phyloP scores from a whole-genome alignment of 2,329 filamentous ascomycete genomes.

The Akanthomyces uredinophilus region DNA sequence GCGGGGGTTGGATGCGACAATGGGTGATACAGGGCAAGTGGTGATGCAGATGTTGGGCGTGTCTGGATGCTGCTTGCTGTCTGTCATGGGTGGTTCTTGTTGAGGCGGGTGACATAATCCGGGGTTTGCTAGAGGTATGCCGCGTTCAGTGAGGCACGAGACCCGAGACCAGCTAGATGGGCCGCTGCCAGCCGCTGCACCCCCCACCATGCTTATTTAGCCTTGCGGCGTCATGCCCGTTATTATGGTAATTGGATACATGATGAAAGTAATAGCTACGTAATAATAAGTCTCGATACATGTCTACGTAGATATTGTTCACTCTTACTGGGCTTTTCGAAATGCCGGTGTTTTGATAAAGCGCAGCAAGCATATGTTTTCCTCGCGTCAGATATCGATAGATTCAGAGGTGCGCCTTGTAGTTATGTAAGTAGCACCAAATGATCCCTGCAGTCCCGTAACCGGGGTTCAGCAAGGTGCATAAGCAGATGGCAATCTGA shows the following conservation, averaged over 20 bases:
- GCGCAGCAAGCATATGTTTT: neutral
- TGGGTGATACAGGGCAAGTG: neutral
- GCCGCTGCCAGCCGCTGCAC: conserved; percentile 11
- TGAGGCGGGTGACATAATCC: conserved; percentile 7
- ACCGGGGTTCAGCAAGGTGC: neutral
- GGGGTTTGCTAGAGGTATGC: conserved; percentile 8
- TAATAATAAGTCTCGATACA: neutral
- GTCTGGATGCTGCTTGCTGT: neutral
- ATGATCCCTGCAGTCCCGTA: neutral
- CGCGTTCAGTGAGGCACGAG: neutral
- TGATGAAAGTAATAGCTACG: neutral
- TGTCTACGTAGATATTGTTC: neutral
- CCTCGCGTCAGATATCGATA: neutral
- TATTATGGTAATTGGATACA: neutral
- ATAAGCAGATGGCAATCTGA: neutral
- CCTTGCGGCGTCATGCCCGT: neutral
- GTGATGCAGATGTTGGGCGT: neutral
- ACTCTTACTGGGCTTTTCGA: neutral
- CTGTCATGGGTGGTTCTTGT: neutral
- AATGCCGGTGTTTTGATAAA: neutral
- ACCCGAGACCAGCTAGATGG: neutral
- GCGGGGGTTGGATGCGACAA: neutral
- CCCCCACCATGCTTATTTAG: neutral
- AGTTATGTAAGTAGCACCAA: neutral
- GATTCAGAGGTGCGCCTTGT: neutral